phyloP scores from a whole-genome alignment of 495 filamentous ascomycete genomes.

The Chaetomium fimeti region DNA sequence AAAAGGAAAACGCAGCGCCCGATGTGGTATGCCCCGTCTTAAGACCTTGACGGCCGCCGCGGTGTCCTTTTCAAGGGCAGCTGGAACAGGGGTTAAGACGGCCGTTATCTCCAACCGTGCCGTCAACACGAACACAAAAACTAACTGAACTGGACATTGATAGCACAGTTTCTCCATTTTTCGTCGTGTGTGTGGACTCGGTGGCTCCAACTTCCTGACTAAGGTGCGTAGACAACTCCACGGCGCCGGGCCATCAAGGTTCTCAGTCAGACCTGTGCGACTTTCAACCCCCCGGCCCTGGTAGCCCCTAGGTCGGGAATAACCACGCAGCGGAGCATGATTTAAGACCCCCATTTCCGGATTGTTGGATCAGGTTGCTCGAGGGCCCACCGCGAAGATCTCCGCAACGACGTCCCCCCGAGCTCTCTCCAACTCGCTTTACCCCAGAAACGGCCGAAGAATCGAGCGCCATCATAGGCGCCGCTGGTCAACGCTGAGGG shows the following conservation, averaged over 20 bases:
- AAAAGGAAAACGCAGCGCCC: neutral
- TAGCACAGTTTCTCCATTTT: neutral
- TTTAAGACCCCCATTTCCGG: conserved; percentile 1
- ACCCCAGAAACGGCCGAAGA: neutral
- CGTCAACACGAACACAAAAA: neutral
- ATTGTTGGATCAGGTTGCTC: neutral
- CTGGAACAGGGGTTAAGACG: neutral
- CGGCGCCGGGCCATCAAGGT: conserved; percentile 12
- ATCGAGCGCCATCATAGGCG: neutral
- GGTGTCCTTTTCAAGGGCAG: neutral
- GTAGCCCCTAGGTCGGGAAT: neutral
- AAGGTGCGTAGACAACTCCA: neutral
- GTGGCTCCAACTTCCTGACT: neutral
- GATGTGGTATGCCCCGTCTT: neutral
- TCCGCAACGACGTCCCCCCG: neutral
- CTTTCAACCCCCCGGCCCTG: neutral
- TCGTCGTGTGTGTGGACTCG: neutral
- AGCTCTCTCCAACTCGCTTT: neutral
- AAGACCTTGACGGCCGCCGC: conserved; percentile 1
- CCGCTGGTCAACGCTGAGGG: neutral
- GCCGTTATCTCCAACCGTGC: neutral
- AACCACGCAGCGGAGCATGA: neutral
- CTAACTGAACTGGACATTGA: neutral
- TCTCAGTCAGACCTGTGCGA: neutral
- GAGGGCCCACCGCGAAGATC: neutral